Percentiles rank a stretch among this genome's conserved stretches.
Conservation (phyloP, 768 basidiomycete species). For the Steccherinum ochraceum region DNA sequence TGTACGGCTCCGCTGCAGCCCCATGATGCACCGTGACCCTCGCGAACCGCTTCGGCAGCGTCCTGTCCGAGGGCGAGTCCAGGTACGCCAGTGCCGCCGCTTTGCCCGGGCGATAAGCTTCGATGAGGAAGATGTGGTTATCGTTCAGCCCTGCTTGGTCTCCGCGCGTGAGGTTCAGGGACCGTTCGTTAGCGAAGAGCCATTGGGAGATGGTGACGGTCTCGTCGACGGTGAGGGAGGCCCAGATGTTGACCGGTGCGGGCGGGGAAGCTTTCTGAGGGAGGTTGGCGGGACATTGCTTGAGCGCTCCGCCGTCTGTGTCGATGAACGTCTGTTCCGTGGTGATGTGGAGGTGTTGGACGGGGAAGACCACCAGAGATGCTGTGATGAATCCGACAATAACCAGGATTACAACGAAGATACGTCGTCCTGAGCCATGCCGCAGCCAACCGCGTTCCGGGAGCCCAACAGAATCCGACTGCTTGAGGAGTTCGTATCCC, state of each 20-base stretch:
- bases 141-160: slow-evolving; percentile 31
- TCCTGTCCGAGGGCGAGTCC: slow-evolving; percentile 21
- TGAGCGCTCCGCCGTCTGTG: slow-evolving; percentile 13
- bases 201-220: slow-evolving; percentile 37
- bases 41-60: slow-evolving; percentile 34
- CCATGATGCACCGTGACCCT: slow-evolving; percentile 46
- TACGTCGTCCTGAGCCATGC: not conserved
- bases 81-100: slow-evolving; percentile 40
- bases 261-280: slow-evolving; percentile 33
- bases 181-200: slow-evolving; percentile 34
- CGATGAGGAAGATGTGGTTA: slow-evolving; percentile 46
- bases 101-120: slow-evolving; percentile 44
- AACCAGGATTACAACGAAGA: not conserved
- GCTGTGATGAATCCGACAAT: not conserved
- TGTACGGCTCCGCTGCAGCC: slow-evolving; percentile 27
- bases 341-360: not conserved
- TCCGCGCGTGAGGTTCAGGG: slow-evolving; percentile 42
- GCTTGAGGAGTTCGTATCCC: not conserved
- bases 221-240: slow-evolving; percentile 40
- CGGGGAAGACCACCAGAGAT: not conserved
- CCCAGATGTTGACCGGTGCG: slow-evolving; percentile 44
- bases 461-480: not conserved
- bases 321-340: not conserved
- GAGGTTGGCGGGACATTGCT: slow-evolving; percentile 28
- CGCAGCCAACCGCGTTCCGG: not conserved